Conservation (phyloP, 306 rosid species). For the Pueraria montana region DNA sequence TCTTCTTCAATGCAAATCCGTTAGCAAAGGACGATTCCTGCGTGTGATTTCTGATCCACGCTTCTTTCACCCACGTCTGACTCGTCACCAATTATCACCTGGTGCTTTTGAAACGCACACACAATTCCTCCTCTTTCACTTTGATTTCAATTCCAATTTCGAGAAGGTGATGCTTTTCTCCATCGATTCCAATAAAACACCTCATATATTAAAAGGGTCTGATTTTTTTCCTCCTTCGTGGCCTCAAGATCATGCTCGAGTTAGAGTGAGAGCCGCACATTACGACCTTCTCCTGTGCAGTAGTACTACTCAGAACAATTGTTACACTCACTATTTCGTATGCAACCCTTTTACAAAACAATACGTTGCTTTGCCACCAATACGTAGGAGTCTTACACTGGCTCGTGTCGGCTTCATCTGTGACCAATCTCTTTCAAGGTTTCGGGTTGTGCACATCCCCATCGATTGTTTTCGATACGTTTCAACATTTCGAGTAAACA, state of each 20-base stretch:
- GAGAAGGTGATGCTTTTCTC: background rate
- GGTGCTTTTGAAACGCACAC: background rate
- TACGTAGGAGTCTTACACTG: background rate
- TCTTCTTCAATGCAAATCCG: background rate
- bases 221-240: background rate
- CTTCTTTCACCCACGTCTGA: background rate
- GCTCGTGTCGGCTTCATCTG: background rate
- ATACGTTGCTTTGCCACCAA: background rate
- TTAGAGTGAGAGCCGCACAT: background rate
- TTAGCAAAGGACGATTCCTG: background rate
- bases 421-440: background rate
- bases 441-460: background rate
- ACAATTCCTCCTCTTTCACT: background rate
- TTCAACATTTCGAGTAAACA: background rate
- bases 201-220: background rate
- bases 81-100: background rate
- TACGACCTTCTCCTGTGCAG: background rate
- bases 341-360: background rate
- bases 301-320: fast-evolving
- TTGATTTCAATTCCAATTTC: background rate
- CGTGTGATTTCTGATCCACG: background rate
- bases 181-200: background rate
- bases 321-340: background rate
- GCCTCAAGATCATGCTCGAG: background rate
- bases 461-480: background rate